These are phyloP conservation scores for Mycena belliarum DNA, from an alignment of 768 basidiomycete genomes.

Conservation along the genomic window DNA sequence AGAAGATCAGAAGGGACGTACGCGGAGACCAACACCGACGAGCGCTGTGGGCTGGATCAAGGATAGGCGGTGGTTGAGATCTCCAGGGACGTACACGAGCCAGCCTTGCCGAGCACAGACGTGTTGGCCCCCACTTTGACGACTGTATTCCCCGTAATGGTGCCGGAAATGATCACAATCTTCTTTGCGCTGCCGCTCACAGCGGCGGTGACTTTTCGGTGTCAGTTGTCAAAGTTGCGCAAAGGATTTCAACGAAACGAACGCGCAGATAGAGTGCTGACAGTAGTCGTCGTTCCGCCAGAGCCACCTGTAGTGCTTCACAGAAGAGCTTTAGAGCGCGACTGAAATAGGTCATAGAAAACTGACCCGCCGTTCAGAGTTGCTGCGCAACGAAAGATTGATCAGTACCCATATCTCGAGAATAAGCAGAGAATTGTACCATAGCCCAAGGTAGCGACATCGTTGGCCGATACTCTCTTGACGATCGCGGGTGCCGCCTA, in stretches of 20 bases:
- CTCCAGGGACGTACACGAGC: conserved; percentile 34
- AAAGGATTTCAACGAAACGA: not conserved
- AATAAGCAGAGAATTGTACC: conserved; percentile 24
- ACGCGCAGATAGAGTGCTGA: conserved; percentile 39
- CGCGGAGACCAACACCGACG: conserved; percentile 46
- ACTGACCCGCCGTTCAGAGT: conserved; percentile 27
- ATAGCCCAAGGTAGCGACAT: conserved; percentile 12
- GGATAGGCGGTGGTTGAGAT: not conserved
- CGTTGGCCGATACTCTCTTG: conserved; percentile 37
- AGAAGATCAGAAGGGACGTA: not conserved
- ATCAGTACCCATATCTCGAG: not conserved
- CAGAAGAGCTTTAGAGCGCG: not conserved
- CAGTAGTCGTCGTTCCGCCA: conserved; percentile 45
- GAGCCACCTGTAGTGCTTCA: conserved; percentile 45
- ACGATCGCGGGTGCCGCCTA: conserved; percentile 22
- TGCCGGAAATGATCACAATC: conserved; percentile 47
- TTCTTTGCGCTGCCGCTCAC: conserved; percentile 43
- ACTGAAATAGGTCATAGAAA: not conserved
- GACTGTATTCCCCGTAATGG: conserved; percentile 44
- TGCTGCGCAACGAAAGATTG: not conserved
- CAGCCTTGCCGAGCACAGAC: conserved; percentile 40
- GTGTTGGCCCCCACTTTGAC: conserved; percentile 47
- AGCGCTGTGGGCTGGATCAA: conserved; percentile 33
- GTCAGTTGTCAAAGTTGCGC: not conserved
- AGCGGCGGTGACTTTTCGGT: conserved; percentile 35